Base-by-base conservation (phyloP, 208 protist species). In the Trichomonas tenax region DNA sequence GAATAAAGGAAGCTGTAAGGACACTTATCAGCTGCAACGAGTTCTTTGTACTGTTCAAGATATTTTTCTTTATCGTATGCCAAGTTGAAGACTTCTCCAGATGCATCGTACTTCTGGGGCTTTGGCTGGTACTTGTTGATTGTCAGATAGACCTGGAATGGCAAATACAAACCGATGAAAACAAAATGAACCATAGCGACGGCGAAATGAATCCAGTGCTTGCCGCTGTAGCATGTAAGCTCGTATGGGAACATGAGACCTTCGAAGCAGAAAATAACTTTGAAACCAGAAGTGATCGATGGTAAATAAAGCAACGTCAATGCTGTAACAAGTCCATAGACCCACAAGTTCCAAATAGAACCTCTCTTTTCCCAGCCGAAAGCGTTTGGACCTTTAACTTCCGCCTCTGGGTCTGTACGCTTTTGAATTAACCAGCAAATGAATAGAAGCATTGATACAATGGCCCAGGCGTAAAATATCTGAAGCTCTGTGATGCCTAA, bases 101-200 rank as follows among this genome's bases (percentile, higher is more conserved):
- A 31, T 93, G 41, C 86, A 38, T 93, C 86, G 44, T 38, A 93
- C 26, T 38, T 48, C 15, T 93, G 86, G 34, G 86, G 86, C 40
- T 51, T 41, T 34, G 86, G 86, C 31, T 93, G 86, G 26, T 93
- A 93, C 26, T 93, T 93, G 86, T 93, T 93, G 17, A 93, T 93
- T 11, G 34, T 41, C 14, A 48, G 15, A 93, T 93, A 93, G 15
- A 93, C 45, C 8, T 34, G 11, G 44, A 14, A 41, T 51, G 86
- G 86, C 1, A 93, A 38, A 51, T 38, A 17, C 14, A 93, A 38
- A 17, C 86, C 86, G 46, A 93, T 93, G 34, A 48, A 93, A 51
- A 93, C 34, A 51, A 93, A 93, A 9, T 48, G 26, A 26, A 93
- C 41, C 15, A 93, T 48, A 10, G 86, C 86, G 38, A 44, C 86